Base-by-base conservation (phyloP, 352 stramenopile species). In the Phytopythium helicoides region DNA sequence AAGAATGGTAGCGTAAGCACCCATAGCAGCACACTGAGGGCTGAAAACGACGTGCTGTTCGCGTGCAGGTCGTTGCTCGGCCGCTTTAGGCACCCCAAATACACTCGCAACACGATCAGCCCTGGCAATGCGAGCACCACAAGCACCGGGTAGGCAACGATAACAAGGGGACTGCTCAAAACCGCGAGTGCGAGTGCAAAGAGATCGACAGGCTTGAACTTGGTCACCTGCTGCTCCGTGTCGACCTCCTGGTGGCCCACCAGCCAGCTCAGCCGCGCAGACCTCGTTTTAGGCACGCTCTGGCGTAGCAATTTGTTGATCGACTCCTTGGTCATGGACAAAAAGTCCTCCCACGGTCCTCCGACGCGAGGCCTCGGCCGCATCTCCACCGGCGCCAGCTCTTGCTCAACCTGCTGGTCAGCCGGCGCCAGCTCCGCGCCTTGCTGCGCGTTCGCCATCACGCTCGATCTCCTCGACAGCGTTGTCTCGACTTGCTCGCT, bases 231-330 rank as follows among this genome's bases (percentile, higher is more conserved):
- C 28, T 70, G 49, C 1, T 54, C 15, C n/a, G 54, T 46, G 47
- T 64, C 57, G 22, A 68, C n/a, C 4, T 73, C 61, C 19, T 70
- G 56, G 39, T 73, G 65, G 41, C 36, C 61, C 22, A 53, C 33
- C 18, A 70, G 34, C 65, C 65, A 73, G 25, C 21, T 70, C 25
- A 54, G 51, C 12, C 65, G 56, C 16, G 56, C 64, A 23, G 61
- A 62, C 54, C 56, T 54, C 28, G 65, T 73, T 54, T 69, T 69
- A 33, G 65, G 60, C 18, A 73, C 56, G 36, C 60, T 62, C 31
- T 64, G 59, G n/a, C 64, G 56, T 53, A 70, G 57, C 23, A 73
- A 28, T 52, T 70, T 70, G 49, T 57, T 60, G 60, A 73, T 73
- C 33, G 60, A 69, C n/a, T 60, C 60, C 52, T 73, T 62, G 12